Evolutionary conservation across 108 stramenopile species (phyloP).

Genomic region (Cyclotella distinguenda): DNA sequence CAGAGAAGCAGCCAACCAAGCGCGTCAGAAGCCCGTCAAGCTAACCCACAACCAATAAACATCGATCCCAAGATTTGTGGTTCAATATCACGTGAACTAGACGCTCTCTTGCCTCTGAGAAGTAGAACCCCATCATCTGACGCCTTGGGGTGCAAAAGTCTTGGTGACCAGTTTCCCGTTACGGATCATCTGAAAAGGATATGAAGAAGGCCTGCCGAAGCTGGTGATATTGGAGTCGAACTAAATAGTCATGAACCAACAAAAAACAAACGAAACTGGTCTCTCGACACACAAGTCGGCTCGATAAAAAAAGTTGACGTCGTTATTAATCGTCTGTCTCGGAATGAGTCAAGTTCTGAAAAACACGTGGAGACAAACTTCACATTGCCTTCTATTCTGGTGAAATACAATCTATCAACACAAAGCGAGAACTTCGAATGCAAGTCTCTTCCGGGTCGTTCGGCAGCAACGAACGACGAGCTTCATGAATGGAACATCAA

Average conservation of each 20-base stretch:
- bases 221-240: neutral
- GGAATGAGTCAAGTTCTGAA: too few species aligned
- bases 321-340: neutral
- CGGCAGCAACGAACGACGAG: constrained; percentile 59
- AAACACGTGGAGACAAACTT: too few species aligned
- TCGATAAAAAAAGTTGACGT: constrained; percentile 24
- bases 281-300: constrained; percentile 31
- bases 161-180: constrained; percentile 3
- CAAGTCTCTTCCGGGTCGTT: constrained; percentile 51
- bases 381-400: constrained; percentile 27
- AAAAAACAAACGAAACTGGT: constrained; percentile 17
- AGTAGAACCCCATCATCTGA: neutral
- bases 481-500: constrained; percentile 53
- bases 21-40: too few species aligned
- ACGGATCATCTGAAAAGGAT: constrained; percentile 36
- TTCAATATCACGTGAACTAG: constrained; percentile 22
- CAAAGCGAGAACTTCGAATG: constrained; percentile 6
- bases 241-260: neutral
- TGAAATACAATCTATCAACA: constrained; percentile 25
- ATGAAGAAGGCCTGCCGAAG: constrained; percentile 21
- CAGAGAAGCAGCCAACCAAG: too few species aligned
- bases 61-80: constrained; percentile 27
- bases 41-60: too few species aligned
- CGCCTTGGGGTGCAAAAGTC: neutral
- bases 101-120: constrained; percentile 34